Percentiles rank a stretch among this genome's conserved stretches.
Conservation (phyloP, 1,284 basidiomycete genomes). For the Cryptococcus deneoformans region DNA sequence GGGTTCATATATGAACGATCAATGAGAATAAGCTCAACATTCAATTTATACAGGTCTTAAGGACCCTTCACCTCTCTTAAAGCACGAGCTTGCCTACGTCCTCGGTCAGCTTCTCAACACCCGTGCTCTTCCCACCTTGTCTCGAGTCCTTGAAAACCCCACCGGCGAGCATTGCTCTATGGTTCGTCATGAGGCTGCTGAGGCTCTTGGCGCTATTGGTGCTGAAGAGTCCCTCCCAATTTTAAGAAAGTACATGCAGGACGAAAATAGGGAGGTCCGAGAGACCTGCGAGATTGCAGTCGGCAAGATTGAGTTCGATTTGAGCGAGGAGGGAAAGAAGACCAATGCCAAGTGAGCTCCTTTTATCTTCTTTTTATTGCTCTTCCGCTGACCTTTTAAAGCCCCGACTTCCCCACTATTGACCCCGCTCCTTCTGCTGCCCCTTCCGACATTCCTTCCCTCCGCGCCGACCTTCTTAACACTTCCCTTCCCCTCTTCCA, state of each 20-base stretch:
- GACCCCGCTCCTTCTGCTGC: constrained; percentile 79
- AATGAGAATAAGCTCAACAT: neutral
- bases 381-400: constrained; percentile 23
- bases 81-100: constrained; percentile 97
- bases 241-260: constrained; percentile 66
- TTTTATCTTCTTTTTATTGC: neutral
- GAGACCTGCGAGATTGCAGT: constrained; percentile 99
- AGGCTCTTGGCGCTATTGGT: constrained; percentile 96
- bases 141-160: constrained; percentile 70
- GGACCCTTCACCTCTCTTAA: constrained; percentile 86
- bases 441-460: constrained; percentile 48
- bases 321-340: constrained; percentile 53
- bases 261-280: constrained; percentile 75
- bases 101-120: constrained; percentile 83
- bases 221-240: constrained; percentile 64
- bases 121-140: constrained; percentile 74
- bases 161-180: constrained; percentile 60
- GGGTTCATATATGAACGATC: constrained; percentile 15
- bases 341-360: constrained; percentile 40
- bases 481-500: constrained; percentile 75
- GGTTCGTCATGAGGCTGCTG: constrained; percentile 99
- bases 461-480: constrained; percentile 68
- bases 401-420: constrained; percentile 75
- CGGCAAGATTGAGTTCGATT: constrained; percentile 91
- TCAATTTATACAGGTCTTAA: constrained; percentile 62